These are phyloP conservation scores for Albophoma yamanashiensis DNA, from an alignment of 2,329 filamentous ascomycete species.

Conservation along the genomic window DNA sequence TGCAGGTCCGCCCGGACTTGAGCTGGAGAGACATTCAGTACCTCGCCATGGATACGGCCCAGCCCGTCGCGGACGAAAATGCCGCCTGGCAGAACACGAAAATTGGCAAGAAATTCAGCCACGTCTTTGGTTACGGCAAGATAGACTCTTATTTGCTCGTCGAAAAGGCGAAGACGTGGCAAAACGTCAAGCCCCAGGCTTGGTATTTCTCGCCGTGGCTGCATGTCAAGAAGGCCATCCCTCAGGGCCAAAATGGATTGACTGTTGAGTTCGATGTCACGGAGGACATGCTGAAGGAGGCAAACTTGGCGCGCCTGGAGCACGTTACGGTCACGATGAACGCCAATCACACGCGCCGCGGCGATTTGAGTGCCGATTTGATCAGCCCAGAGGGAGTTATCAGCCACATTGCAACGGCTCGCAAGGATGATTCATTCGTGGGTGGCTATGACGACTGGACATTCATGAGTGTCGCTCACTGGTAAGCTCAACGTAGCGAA, in stretches of 20 bases:
- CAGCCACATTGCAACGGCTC: slow-evolving; percentile 72
- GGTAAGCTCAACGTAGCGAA: slow-evolving; percentile 41
- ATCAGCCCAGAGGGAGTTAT: slow-evolving; percentile 72
- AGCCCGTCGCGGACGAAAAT: slow-evolving; percentile 59
- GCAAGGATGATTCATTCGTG: slow-evolving; percentile 54
- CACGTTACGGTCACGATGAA: slow-evolving; percentile 99
- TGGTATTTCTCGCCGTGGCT: slow-evolving; percentile 95
- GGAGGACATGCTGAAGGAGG: slow-evolving; percentile 63
- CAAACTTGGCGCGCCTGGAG: slow-evolving; percentile 79
- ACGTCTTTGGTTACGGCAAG: slow-evolving; percentile 93
- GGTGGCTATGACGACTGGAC: slow-evolving; percentile 90
- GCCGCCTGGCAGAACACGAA: slow-evolving; percentile 74
- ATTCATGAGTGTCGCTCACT: slow-evolving; percentile 97
- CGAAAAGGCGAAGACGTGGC: slow-evolving; percentile 74
- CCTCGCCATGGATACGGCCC: slow-evolving; percentile 72
- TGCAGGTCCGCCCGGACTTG: slow-evolving; percentile 76
- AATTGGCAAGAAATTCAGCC: slow-evolving; percentile 80
- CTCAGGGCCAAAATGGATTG: slow-evolving; percentile 73
- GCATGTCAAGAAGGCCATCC: slow-evolving; percentile 75
- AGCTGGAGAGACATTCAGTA: slow-evolving; percentile 94
- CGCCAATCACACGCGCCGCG: slow-evolving; percentile 73
- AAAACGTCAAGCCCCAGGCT: slow-evolving; percentile 85
- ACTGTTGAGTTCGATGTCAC: slow-evolving; percentile 76
- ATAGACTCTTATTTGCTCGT: slow-evolving; percentile 81
- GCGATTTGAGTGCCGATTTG: slow-evolving; percentile 86